phyloP scores from a whole-genome alignment of 352 stramenopile genomes.

The Phytophthora macrochlamydospora region DNA sequence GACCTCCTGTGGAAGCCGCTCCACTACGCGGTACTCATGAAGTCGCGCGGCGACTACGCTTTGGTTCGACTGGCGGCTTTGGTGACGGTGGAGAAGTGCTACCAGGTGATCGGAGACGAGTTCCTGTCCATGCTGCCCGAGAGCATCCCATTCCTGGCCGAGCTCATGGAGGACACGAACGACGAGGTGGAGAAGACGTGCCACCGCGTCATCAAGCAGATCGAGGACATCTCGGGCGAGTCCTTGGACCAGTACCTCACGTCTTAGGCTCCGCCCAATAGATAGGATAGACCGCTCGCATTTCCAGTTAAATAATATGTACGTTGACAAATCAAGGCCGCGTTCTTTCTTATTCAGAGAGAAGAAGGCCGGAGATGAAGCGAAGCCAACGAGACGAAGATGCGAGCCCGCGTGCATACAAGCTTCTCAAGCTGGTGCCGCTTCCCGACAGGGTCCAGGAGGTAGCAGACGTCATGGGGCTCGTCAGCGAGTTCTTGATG shows the following conservation, averaged over 20 bases:
- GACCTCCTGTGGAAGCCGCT: slow-evolving; percentile 90
- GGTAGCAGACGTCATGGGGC: not conserved
- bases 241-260: slow-evolving; percentile 90
- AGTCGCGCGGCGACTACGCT: slow-evolving; percentile 70
- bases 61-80: slow-evolving; percentile 77
- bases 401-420: no score
- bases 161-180: slow-evolving; percentile 90
- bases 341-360: not conserved
- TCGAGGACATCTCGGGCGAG: slow-evolving; percentile 90
- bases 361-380: no score
- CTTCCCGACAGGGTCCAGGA: no score
- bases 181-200: slow-evolving; percentile 83
- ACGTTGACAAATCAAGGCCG: not conserved
- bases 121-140: slow-evolving; percentile 90
- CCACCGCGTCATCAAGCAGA: slow-evolving; percentile 89
- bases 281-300: slow-evolving; percentile 27
- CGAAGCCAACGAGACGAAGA: not conserved
- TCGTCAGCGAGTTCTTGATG: not conserved
- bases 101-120: slow-evolving; percentile 87
- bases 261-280: slow-evolving; percentile 39
- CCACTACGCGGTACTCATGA: slow-evolving; percentile 90
- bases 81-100: slow-evolving; percentile 86
- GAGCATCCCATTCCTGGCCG: slow-evolving; percentile 89
- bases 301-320: not conserved
- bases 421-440: no score